Evolutionary conservation across 2,329 filamentous ascomycete species (phyloP), one percentile per base, ranked within the genome.

Genomic region (Exophiala spinifera): DNA sequence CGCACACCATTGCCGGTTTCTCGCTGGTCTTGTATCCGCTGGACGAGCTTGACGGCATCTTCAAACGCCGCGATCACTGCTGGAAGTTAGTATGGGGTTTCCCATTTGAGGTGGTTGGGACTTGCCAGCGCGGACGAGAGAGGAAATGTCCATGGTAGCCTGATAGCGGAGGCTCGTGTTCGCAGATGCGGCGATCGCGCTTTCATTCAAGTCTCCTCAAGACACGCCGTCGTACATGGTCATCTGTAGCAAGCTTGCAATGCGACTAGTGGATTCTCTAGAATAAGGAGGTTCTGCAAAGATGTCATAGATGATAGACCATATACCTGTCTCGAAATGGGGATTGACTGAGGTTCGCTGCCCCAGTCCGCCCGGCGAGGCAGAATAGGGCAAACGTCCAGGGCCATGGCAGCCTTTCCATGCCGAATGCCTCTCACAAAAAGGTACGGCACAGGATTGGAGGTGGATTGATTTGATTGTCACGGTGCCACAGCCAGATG

Each of bases 51-150:
- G 10, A 59, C 43, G 31, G 66, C 69, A 56, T 70, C 67, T 25
- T 66, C 56, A 43, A 69, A 70, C 31, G 66, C 65, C 39, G 64
- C 64, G 49, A 67, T 61, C 28, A 70, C 68, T 70, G 28, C 3
- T 15, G 39, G 4, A 13, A 15, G 23, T 53, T 15, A 50, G 51
- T 34, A 7, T 20, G 14, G 10, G 34, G 13, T 21, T 10, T n/a
- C 23, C 17, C 3, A 15, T 17, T 17, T 13, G 7, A 11, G n/a
- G 10, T 19, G 42, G 15, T 6, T 20, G 28, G 25, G 15, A 49
- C 59, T 25, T 52, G 59, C 59, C 53, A 48, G 55, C 53, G 36
- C 56, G 56, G 39, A 61, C 59, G 3, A 61, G 59, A 14, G 53
- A 55, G 4, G 59, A 46, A 50, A 61, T 56, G 34, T 61, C 59